phyloP scores from a whole-genome alignment of 73 alveolate genomes.

The Tetrahymena malaccensis region DNA sequence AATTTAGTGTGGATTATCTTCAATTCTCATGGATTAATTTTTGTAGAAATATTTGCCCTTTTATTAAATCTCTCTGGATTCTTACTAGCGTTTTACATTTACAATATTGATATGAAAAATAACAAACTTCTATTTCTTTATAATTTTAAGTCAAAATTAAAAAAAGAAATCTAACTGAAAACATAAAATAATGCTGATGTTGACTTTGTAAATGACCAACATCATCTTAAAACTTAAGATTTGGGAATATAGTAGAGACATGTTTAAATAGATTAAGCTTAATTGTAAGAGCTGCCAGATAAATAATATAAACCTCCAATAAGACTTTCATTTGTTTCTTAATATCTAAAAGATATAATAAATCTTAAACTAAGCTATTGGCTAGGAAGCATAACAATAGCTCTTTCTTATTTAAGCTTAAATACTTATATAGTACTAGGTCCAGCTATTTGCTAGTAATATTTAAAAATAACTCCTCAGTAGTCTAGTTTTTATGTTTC shows the following conservation, averaged over 20 bases:
- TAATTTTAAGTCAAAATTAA: neutral
- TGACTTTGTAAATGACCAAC: neutral
- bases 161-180: neutral
- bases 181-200: too few species aligned
- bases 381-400: neutral
- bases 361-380: neutral
- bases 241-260: neutral
- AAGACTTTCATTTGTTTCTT: neutral
- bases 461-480: neutral
- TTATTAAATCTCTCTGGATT: neutral
- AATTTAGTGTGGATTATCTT: neutral
- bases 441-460: neutral
- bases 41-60: neutral
- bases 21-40: neutral
- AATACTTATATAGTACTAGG: neutral
- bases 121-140: neutral
- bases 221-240: neutral
- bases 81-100: neutral
- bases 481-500: neutral
- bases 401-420: neutral
- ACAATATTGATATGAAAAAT: neutral
- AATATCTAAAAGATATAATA: neutral
- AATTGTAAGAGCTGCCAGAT: neutral
- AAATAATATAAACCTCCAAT: neutral
- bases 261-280: neutral